phyloP scores from a whole-genome alignment of 768 basidiomycete genomes.

The Russula olivacea region DNA sequence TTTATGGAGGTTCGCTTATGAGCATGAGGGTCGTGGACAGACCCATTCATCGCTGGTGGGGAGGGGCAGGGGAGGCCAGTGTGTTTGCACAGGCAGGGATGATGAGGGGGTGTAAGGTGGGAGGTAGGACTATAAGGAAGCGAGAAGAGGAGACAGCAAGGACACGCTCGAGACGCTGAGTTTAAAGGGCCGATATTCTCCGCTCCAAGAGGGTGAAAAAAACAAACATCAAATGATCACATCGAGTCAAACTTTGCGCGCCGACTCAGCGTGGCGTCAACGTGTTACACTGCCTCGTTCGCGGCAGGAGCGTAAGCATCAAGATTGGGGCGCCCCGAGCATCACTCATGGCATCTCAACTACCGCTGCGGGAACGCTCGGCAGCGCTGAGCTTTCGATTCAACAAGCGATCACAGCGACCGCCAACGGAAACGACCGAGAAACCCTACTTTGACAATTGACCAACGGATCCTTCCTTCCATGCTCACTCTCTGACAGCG shows the following conservation, averaged over 20 bases:
- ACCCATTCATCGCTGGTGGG: slow-evolving; percentile 34
- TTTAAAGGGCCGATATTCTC: slow-evolving; percentile 5
- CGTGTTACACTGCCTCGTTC: slow-evolving; percentile 18
- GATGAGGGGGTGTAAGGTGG: not conserved
- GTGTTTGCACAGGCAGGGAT: not conserved
- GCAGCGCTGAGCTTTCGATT: slow-evolving; percentile 23
- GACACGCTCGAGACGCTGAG: slow-evolving; percentile 10
- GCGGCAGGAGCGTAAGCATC: not conserved
- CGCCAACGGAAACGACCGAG: slow-evolving; percentile 2
- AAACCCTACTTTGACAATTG: not conserved
- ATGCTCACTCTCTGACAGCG: not conserved
- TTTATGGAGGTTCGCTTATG: slow-evolving; percentile 48
- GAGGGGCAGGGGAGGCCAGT: not conserved
- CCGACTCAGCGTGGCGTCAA: slow-evolving; percentile 17
- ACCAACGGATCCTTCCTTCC: not conserved
- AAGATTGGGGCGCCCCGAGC: not conserved
- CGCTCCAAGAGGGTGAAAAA: not conserved
- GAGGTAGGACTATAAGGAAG: not conserved
- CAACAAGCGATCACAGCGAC: slow-evolving; percentile 17
- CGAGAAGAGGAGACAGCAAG: too few species aligned
- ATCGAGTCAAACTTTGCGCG: slow-evolving; percentile 10
- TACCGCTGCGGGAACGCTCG: not conserved
- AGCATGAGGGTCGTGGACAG: slow-evolving; percentile 37
- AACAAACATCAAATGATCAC: not conserved
- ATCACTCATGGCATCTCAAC: not conserved